A percentile compares a stretch with the other conserved stretches of the same genome.
These are phyloP conservation scores for Amanita phalloides DNA, from an alignment of 768 basidiomycete species.

Conservation along the genomic window DNA sequence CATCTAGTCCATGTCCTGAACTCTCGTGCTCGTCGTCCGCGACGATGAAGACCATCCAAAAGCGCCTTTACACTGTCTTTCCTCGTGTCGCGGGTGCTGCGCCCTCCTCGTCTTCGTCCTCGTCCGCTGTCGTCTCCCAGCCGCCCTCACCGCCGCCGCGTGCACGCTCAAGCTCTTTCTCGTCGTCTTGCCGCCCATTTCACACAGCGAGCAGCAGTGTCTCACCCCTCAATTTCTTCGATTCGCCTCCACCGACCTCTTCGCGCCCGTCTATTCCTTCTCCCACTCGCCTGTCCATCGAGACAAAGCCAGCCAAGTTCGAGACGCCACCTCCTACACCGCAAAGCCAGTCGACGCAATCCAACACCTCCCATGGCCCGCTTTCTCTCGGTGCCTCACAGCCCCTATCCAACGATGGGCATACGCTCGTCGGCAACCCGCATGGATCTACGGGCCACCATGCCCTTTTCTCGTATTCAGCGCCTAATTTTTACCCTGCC, in stretches of 20 bases:
- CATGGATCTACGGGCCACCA: constrained; percentile 4
- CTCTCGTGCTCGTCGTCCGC: background rate
- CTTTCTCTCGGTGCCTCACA: constrained; percentile 11
- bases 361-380: constrained; percentile 5
- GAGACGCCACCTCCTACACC: constrained; percentile 7
- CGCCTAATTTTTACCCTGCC: constrained; percentile 17
- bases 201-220: constrained; percentile 20
- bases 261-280: constrained; percentile 10
- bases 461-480: constrained; percentile 19
- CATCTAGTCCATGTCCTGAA: background rate
- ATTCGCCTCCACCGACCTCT: constrained; percentile 13
- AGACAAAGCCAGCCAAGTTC: constrained; percentile 10
- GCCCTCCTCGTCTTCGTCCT: background rate
- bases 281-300: constrained; percentile 9
- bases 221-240: constrained; percentile 14
- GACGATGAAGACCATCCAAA: constrained; percentile 39
- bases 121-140: constrained; percentile 6
- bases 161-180: constrained; percentile 32
- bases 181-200: constrained; percentile 26
- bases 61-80: constrained; percentile 36
- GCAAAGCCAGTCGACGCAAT: constrained; percentile 6
- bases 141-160: constrained; percentile 19
- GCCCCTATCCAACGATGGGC: constrained; percentile 7
- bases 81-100: constrained; percentile 15
- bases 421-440: background rate